Evolutionary conservation across 768 basidiomycete genomes (phyloP), one percentile per base, ranked within the genome.

Genomic region (Mycena crocata): DNA sequence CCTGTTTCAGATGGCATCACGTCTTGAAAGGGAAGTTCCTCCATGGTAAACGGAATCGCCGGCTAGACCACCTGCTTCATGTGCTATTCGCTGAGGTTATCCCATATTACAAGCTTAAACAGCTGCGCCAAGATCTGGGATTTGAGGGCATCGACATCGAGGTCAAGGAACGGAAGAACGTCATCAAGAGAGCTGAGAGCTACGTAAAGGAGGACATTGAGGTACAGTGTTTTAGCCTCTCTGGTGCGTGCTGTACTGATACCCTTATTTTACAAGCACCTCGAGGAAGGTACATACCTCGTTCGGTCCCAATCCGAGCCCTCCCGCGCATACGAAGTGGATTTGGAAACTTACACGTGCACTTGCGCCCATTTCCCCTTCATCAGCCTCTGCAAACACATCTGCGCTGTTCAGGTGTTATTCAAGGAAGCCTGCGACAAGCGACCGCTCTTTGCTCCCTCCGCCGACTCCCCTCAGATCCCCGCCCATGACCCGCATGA

Each of bases 371-470:
- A 67, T 23, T 74, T 63, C 32, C 70, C 71, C 3, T 19, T 58
- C 7, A 66, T 74, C 21, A 23, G 23, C 0, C 73, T 67, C 24
- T 75, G 74, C 59, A 73, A 75, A 34, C 73, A 75, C 32, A 48
- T 75, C 5, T 65, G 54, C 24, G 71, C 69, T 0, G 70, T 74
- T 0, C 66, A 71, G 37, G 12, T 6, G 4, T 54, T 63, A 1
- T 73, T 70, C 48, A 45, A 50, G 9, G 52, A 46, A 49, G 37
- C 35, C 2, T 32, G 34, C 1, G 19, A 17, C 14, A 14, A 4
- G 13, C 19, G 37, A 40, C 12, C 19, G 30, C 23, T 26, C 15
- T 5, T 24, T 23, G 9, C 21, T 19, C 7, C 9, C 7, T 24
- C 44, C 7, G 3, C 7, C 44, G 23, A 26, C 44, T 37, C 35